Conservation (phyloP, 345 rosid species). For the Capsella bursapastoris region DNA sequence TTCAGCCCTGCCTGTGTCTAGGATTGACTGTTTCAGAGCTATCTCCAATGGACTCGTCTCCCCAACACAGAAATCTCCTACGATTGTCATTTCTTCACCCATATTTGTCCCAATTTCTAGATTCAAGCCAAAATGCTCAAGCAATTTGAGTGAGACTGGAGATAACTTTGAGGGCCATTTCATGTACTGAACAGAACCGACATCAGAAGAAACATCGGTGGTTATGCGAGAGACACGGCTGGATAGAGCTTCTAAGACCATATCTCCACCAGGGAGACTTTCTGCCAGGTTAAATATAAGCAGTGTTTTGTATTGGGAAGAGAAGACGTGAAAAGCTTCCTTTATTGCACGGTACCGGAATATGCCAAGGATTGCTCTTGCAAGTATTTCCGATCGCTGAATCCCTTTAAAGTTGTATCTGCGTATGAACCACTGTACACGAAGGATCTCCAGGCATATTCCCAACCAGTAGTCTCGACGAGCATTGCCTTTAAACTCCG, state of each 20-base stretch:
- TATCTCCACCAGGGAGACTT: constrained; percentile 91
- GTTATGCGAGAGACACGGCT: constrained; percentile 61
- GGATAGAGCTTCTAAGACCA: constrained; percentile 70
- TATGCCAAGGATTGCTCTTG: constrained; percentile 77
- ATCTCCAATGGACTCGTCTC: constrained; percentile 80
- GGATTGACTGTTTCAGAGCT: constrained; percentile 75
- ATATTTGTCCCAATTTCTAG: constrained; percentile 52
- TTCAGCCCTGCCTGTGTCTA: constrained; percentile 72
- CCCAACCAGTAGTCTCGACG: constrained; percentile 95
- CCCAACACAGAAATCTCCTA: constrained; percentile 80
- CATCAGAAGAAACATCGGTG: constrained; percentile 43
- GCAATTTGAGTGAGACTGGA: constrained; percentile 66
- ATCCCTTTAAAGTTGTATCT: constrained; percentile 65
- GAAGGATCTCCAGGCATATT: constrained; percentile 79
- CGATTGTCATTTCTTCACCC: constrained; percentile 48
- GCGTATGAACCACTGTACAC: constrained; percentile 69
- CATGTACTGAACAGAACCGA: constrained; percentile 46
- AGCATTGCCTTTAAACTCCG: constrained; percentile 90
- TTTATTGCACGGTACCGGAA: constrained; percentile 74
- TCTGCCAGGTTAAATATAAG: constrained; percentile 89
- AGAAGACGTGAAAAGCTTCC: constrained; percentile 77
- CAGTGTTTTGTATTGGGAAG: constrained; percentile 79
- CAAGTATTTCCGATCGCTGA: constrained; percentile 72
- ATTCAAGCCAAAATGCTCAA: constrained; percentile 66
- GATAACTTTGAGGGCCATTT: constrained; percentile 56